Evolutionary conservation across 805 yeast genomes (phyloP).

Genomic region (Komagataella pastoris): DNA sequence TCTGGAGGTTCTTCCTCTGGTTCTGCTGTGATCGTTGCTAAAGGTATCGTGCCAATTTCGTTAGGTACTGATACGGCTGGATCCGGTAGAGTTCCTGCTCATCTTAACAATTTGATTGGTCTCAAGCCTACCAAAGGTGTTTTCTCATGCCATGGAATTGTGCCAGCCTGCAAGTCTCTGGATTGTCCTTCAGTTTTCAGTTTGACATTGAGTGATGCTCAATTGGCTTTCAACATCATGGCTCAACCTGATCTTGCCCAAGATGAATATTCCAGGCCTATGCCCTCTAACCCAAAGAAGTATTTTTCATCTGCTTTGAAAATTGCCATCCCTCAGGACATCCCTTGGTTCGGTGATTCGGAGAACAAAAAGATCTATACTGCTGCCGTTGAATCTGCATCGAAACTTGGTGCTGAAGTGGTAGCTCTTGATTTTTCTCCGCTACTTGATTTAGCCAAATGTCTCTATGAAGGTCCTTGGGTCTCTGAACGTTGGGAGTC

Average conservation of each 20-base stretch:
- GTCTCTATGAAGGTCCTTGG: constrained; percentile 98
- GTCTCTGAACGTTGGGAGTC: constrained; percentile 92
- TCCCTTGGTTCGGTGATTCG: constrained; percentile 71
- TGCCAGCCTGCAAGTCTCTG: constrained; percentile 91
- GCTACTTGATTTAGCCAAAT: constrained; percentile 67
- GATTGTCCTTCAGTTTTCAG: constrained; percentile 89
- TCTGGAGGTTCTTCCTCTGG: constrained; percentile 96
- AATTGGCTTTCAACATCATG: constrained; percentile 54
- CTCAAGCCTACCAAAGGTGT: constrained; percentile 87
- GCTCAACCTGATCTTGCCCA: constrained; percentile 53
- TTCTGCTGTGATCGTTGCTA: constrained; percentile 82
- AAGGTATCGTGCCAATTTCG: constrained; percentile 81
- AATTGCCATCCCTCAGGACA: constrained; percentile 63
- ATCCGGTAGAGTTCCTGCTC: constrained; percentile 96
- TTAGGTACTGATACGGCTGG: constrained; percentile 98
- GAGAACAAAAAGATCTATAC: constrained; percentile 63
- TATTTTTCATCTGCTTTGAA: constrained; percentile 37
- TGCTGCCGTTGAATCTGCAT: constrained; percentile 42
- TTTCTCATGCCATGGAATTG: constrained; percentile 82
- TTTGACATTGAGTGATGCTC: constrained; percentile 71
- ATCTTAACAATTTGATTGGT: constrained; percentile 81
- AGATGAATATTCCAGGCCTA: constrained; percentile 70
- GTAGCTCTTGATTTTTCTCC: constrained; percentile 61
- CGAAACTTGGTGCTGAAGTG: constrained; percentile 40
- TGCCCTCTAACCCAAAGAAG: constrained; percentile 55